These are phyloP conservation scores for Escovopsis sp. DNA, from an alignment of 2,329 filamentous ascomycete species.

Conservation along the genomic window DNA sequence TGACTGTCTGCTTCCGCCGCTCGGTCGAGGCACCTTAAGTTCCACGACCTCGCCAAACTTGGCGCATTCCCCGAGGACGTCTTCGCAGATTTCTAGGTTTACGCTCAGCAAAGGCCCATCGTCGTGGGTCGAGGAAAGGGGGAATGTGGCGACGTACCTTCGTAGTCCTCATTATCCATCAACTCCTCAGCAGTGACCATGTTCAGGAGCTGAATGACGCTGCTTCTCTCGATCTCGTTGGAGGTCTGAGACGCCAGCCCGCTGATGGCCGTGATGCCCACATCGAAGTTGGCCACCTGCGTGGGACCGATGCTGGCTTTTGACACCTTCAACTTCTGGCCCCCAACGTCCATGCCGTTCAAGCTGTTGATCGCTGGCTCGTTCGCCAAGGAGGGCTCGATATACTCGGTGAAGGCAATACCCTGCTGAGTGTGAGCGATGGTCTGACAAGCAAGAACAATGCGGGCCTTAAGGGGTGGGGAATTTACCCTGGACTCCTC, in stretches of 20 bases:
- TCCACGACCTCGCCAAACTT: constrained; percentile 79
- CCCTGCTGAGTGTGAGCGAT: constrained; percentile 41
- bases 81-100: constrained; percentile 76
- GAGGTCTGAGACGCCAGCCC: constrained; percentile 87
- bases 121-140: not conserved
- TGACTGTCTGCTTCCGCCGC: constrained; percentile 66
- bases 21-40: constrained; percentile 86
- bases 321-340: constrained; percentile 68
- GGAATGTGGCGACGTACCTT: constrained; percentile 40
- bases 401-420: constrained; percentile 93
- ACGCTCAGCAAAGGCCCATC: constrained; percentile 19
- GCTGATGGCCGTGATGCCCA: constrained; percentile 95
- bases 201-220: constrained; percentile 85
- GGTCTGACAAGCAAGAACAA: no score
- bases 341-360: constrained; percentile 85
- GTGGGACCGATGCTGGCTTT: constrained; percentile 87
- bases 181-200: constrained; percentile 97
- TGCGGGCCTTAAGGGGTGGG: not conserved
- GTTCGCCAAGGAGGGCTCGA: constrained; percentile 54
- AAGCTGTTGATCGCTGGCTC: constrained; percentile 79
- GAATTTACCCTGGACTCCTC: constrained; percentile 69
- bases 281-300: constrained; percentile 84
- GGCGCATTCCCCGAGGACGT: constrained; percentile 80
- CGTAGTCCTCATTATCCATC: constrained; percentile 86
- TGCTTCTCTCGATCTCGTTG: constrained; percentile 60